Evolutionary conservation across 1,139 yeast species (phyloP).

Genomic region (Trichomonascaceae sp.): DNA sequence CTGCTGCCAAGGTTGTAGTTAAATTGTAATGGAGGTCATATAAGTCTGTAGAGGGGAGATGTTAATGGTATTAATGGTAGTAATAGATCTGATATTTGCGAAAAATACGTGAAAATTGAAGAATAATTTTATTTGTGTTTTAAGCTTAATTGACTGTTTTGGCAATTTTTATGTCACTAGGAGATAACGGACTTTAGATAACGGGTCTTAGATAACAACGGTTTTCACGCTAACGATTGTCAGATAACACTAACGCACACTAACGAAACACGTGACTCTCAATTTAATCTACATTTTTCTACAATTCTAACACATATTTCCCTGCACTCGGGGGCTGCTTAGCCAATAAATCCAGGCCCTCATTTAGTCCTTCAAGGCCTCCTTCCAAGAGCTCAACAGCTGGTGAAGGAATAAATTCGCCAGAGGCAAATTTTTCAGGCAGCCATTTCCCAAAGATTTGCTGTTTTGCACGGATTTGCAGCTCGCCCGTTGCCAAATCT

Average conservation of each 20-base stretch:
- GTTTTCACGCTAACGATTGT: too few species aligned
- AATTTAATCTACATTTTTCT: too few species aligned
- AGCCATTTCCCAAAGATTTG: not conserved
- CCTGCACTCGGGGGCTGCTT: not conserved
- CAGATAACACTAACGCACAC: too few species aligned
- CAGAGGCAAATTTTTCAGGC: not conserved
- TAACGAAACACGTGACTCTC: too few species aligned
- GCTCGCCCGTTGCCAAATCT: not conserved
- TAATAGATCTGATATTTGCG: not conserved
- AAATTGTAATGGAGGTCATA: not conserved
- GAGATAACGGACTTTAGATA: too few species aligned
- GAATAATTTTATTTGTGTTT: too few species aligned
- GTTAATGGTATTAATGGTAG: not conserved
- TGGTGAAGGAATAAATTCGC: not conserved
- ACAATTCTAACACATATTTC: not conserved
- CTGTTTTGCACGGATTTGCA: not conserved
- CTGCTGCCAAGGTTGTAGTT: slow-evolving; percentile 10
- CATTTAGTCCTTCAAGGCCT: not conserved
- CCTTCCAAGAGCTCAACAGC: not conserved
- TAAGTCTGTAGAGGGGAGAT: not conserved
- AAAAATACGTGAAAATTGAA: not conserved
- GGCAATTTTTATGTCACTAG: too few species aligned
- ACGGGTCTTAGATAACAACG: too few species aligned
- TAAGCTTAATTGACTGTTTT: too few species aligned
- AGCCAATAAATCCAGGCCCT: not conserved